A percentile compares a stretch with the other conserved stretches of the same genome.
Evolutionary conservation across 129 eudicot species (phyloP).

Genomic region (Lactuca sativa): DNA sequence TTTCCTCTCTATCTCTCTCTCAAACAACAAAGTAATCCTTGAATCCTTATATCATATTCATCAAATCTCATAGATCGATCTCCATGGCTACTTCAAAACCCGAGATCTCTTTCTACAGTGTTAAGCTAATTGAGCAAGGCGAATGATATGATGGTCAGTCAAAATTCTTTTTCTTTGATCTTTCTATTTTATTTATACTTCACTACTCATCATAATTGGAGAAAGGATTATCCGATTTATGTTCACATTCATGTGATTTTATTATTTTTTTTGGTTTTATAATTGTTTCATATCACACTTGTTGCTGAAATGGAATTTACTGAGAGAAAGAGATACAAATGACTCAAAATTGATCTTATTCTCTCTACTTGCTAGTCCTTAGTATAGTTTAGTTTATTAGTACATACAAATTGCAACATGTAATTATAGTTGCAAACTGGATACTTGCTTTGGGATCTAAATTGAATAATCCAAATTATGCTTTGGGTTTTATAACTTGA

Average conservation of each 20-base stretch:
- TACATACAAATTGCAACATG: background rate
- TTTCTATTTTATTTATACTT: background rate
- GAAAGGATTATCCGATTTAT: background rate
- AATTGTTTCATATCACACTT: background rate
- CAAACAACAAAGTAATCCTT: slow-evolving; percentile 16
- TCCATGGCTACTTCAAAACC: slow-evolving; percentile 35
- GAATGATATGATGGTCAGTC: slow-evolving; percentile 31
- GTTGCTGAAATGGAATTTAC: slow-evolving; percentile 1
- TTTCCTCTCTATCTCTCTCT: slow-evolving; percentile 7
- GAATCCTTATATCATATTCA: background rate
- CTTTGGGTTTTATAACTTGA: background rate
- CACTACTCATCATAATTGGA: background rate
- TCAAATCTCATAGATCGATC: slow-evolving; percentile 23
- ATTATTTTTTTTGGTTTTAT: background rate
- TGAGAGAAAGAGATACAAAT: background rate
- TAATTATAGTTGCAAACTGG: background rate
- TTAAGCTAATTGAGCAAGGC: slow-evolving; percentile 38
- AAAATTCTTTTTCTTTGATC: background rate
- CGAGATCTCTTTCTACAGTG: slow-evolving; percentile 34
- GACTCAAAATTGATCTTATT: slow-evolving; percentile 1
- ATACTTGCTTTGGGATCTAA: background rate
- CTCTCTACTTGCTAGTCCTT: background rate
- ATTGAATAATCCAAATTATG: background rate
- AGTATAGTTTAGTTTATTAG: slow-evolving; percentile 6
- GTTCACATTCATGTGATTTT: background rate